Evolutionary conservation across 1,284 basidiomycete genomes (phyloP).

Genomic region (Ustilago xerochloae): DNA sequence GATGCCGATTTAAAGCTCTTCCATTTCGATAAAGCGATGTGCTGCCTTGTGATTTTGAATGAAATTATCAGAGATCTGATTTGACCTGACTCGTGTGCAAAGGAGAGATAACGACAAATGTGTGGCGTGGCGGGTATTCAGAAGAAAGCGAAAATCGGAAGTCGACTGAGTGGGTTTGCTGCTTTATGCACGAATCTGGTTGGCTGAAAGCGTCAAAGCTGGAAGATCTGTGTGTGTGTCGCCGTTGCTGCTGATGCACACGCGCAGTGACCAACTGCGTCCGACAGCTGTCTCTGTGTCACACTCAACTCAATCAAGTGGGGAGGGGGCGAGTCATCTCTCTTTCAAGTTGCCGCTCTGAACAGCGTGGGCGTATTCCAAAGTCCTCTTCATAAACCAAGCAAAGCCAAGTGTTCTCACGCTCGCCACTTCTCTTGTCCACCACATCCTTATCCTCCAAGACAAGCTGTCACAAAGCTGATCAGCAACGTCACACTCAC

Average conservation of each 20-base stretch:
- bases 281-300: background rate
- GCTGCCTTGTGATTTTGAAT: background rate
- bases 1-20: background rate
- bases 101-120: slow-evolving; percentile 1
- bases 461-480: background rate
- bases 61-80: background rate
- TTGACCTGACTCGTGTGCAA: background rate
- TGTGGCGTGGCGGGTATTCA: slow-evolving; percentile 7
- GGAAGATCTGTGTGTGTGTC: slow-evolving; percentile 15
- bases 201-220: slow-evolving; percentile 9
- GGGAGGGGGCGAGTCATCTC: slow-evolving; percentile 13
- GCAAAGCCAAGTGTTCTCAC: too few species aligned
- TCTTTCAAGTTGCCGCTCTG: too few species aligned
- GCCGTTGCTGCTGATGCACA: slow-evolving; percentile 10
- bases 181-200: slow-evolving; percentile 17
- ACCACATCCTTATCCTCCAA: background rate
- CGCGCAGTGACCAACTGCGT: background rate
- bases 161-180: background rate
- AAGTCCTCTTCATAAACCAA: too few species aligned
- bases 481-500: background rate
- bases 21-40: background rate
- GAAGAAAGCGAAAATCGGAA: slow-evolving; percentile 7
- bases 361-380: too few species aligned
- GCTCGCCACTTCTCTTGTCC: background rate
- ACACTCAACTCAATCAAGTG: background rate